Percentiles rank a stretch among this genome's conserved stretches.
These are phyloP conservation scores for Cadophora malorum DNA, from an alignment of 2,329 filamentous ascomycete genomes.

Conservation along the genomic window DNA sequence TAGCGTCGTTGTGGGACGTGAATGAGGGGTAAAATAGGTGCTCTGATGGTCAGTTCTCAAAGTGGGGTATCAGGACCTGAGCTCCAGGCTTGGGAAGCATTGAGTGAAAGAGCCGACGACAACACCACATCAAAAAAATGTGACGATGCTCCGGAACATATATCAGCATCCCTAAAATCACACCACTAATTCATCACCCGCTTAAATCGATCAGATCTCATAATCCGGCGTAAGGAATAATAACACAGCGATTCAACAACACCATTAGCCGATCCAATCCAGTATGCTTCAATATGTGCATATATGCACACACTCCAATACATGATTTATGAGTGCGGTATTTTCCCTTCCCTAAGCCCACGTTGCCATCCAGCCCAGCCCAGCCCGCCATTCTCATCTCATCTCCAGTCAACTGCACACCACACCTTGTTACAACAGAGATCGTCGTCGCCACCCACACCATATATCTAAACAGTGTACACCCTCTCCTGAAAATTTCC, in stretches of 20 bases:
- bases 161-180: background rate
- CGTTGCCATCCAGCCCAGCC: background rate
- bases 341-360: background rate
- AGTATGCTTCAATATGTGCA: background rate
- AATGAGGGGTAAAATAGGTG: constrained; percentile 24
- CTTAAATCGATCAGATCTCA: constrained; percentile 27
- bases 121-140: constrained; percentile 29
- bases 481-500: background rate
- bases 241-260: background rate
- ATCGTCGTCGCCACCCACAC: constrained; percentile 21
- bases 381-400: constrained; percentile 12
- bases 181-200: constrained; percentile 11
- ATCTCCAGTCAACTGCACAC: background rate
- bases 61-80: constrained; percentile 1
- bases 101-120: constrained; percentile 14
- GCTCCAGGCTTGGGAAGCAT: background rate
- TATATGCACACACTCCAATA: constrained; percentile 4
- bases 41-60: background rate
- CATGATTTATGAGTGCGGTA: background rate
- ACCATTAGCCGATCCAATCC: background rate
- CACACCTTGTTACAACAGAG: background rate
- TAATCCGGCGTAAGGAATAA: constrained; percentile 12
- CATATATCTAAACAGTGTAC: background rate
- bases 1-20: constrained; percentile 18
- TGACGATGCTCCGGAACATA: constrained; percentile 20